Evolutionary conservation across 1,284 basidiomycete species (phyloP).

Genomic region (Rhodotorula sp.): DNA sequence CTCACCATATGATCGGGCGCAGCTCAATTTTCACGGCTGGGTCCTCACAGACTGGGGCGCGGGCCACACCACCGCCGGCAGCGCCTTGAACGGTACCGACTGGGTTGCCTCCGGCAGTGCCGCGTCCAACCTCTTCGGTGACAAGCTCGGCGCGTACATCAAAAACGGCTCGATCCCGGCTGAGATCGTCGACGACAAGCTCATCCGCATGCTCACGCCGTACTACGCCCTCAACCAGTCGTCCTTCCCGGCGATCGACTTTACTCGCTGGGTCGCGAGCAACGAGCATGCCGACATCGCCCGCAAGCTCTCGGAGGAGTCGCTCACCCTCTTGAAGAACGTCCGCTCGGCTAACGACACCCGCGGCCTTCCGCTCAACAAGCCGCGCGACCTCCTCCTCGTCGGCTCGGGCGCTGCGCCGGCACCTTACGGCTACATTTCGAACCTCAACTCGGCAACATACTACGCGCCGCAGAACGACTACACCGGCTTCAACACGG

Average conservation of each 20-base stretch:
- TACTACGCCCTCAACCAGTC: constrained; percentile 40
- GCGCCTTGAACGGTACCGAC: constrained; percentile 15
- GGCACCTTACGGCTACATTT: constrained; percentile 12
- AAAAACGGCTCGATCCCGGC: constrained; percentile 49
- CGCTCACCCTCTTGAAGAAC: constrained; percentile 75
- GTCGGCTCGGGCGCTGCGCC: constrained; percentile 55
- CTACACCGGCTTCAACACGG: constrained; percentile 2
- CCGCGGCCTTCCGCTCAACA: constrained; percentile 63
- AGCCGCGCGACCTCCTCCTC: constrained; percentile 54
- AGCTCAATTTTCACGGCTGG: constrained; percentile 45
- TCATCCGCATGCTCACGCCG: constrained; percentile 49
- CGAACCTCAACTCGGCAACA: constrained; percentile 6
- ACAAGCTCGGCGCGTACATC: constrained; percentile 43
- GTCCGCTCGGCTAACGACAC: constrained; percentile 23
- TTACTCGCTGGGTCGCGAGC: constrained; percentile 46
- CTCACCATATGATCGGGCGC: not conserved
- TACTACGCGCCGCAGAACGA: constrained; percentile 7
- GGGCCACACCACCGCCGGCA: not conserved
- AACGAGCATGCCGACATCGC: constrained; percentile 60
- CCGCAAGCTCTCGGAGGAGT: constrained; percentile 72
- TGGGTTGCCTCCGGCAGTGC: not conserved
- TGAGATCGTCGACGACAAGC: constrained; percentile 49
- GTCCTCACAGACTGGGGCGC: constrained; percentile 48
- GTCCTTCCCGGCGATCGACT: constrained; percentile 51
- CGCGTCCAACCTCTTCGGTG: constrained; percentile 13